These are phyloP conservation scores for Gardenia jasminoides DNA, from an alignment of 257 asterid genomes.

Conservation along the genomic window DNA sequence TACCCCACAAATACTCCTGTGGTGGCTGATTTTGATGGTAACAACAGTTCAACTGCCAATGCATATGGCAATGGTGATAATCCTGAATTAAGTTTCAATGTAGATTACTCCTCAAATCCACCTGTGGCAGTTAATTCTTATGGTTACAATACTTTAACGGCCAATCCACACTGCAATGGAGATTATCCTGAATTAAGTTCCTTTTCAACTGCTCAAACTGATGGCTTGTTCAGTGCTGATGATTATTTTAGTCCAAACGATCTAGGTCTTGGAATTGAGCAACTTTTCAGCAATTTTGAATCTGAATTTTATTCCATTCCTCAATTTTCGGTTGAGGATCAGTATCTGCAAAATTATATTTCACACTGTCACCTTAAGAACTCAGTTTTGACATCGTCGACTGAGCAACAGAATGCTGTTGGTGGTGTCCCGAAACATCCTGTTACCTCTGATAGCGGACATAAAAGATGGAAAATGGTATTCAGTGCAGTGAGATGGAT, in stretches of 20 bases:
- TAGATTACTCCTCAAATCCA: slow-evolving; percentile 23
- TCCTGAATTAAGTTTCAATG: too few species aligned
- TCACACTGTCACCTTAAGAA: slow-evolving; percentile 5
- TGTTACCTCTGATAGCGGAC: background rate
- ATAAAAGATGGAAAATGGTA: slow-evolving; percentile 7
- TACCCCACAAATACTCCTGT: slow-evolving; percentile 20
- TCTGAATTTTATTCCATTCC: background rate
- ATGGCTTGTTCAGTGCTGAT: background rate
- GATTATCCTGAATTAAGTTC: too few species aligned
- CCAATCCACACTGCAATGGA: too few species aligned
- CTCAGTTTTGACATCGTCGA: background rate
- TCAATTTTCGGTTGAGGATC: background rate
- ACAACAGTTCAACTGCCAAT: background rate
- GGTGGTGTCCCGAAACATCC: slow-evolving; percentile 25
- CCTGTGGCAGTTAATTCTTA: slow-evolving; percentile 12
- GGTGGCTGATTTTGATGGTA: slow-evolving; percentile 8
- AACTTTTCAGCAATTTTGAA: background rate
- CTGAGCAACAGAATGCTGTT: too few species aligned
- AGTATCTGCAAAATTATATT: background rate
- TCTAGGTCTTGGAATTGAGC: background rate
- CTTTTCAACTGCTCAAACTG: too few species aligned
- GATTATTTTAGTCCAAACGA: background rate
- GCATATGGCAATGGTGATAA: too few species aligned
- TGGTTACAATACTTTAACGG: background rate
- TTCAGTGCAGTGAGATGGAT: slow-evolving; percentile 14